Base-by-base conservation (phyloP, 768 basidiomycete species). In the Rubroboletus satanas region DNA sequence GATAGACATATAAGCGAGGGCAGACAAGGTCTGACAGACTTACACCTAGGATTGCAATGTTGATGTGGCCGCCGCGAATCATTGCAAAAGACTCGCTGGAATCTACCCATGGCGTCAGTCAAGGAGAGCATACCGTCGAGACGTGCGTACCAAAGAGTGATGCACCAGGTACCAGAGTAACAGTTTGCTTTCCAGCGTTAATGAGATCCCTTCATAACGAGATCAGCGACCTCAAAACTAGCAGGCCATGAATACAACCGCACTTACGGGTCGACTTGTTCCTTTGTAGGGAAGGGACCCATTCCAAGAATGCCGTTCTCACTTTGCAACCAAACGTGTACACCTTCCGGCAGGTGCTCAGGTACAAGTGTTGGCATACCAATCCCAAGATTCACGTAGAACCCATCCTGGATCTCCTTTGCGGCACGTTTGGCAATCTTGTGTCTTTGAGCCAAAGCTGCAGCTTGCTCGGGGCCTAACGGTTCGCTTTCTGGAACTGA, bases 21-120 rank as follows among this genome's bases (percentile, higher is more conserved):
- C 32, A 45, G 31, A 33, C 45, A 35, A 32, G 3, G 39, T 21
- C 7, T 33, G 42, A 39, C 38, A 60, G 54, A 76, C 86, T 66
- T 72, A 90, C 91, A 29, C 95, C 95, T 46, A 98, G 83, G 66
- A 98, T 95, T 7, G 93, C 85, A 45, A 96, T 90, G 61, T 98
- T 85, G 47, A 98, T 83, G 72, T 98, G 95, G 6, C 95, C 95
- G 43, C 95, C 95, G 50, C 95, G 90, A 72, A 98, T 97, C 95
- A 98, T 98, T 11, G 89, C 90, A 65, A 98, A 98, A 4, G 92
- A 94, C 73, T 97, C 94, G 62, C 84, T 84, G 4, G 93, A 94
- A 73, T 95, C 90, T 56, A 51, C 21, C 14, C 23, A 28, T 39
- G 31, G 35, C 17, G 33, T 60, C 37, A 55, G 51, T 43, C 39